Conservation (phyloP, 2,329 filamentous ascomycete genomes). For the Teratosphaeria gauchensis region DNA sequence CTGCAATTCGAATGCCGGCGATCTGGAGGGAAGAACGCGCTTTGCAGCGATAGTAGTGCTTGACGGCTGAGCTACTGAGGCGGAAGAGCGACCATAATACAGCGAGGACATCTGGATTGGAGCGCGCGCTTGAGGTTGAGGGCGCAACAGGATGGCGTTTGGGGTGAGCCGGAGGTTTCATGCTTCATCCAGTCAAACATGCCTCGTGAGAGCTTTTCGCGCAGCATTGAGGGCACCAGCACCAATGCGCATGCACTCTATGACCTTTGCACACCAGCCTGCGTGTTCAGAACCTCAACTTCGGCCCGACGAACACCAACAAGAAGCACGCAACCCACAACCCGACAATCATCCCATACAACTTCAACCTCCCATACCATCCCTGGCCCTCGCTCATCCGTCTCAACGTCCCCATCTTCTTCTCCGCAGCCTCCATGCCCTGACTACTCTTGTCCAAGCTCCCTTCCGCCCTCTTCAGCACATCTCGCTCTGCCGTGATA, state of each 20-base stretch:
- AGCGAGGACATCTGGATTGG: too few species aligned
- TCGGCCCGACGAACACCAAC: constrained; percentile 78
- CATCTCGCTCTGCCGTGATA: constrained; percentile 64
- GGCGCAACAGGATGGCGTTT: too few species aligned
- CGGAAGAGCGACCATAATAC: too few species aligned
- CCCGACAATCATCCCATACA: constrained; percentile 76
- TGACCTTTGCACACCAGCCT: not conserved
- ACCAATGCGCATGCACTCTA: not conserved
- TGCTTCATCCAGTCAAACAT: too few species aligned
- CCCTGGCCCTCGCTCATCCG: constrained; percentile 81
- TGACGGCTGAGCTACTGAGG: too few species aligned
- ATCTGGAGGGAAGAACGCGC: too few species aligned
- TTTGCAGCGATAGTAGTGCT: too few species aligned
- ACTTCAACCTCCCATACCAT: constrained; percentile 66
- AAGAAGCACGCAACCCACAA: constrained; percentile 69
- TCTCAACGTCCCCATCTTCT: constrained; percentile 65
- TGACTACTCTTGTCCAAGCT: constrained; percentile 68
- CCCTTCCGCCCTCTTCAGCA: constrained; percentile 60
- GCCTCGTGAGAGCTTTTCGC: not conserved
- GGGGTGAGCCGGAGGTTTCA: too few species aligned
- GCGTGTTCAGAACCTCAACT: constrained; percentile 61
- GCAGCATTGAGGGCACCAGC: not conserved
- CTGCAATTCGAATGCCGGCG: too few species aligned
- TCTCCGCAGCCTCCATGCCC: constrained; percentile 66
- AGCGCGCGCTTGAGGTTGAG: too few species aligned